Conservation (phyloP, 805 yeast genomes). For the Wilhelminamyces savonicus region DNA sequence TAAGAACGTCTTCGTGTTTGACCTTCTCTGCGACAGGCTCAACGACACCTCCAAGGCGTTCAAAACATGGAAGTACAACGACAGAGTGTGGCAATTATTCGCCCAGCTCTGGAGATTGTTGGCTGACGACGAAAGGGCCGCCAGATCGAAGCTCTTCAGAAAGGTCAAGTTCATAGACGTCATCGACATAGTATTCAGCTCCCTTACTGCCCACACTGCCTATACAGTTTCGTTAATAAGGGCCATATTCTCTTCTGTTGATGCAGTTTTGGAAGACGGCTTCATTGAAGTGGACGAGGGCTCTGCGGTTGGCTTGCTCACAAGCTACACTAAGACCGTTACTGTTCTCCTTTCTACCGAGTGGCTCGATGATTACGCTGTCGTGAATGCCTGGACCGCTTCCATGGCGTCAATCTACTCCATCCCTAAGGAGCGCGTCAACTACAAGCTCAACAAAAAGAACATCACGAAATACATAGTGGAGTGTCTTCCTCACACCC, state of each 20-base stretch:
- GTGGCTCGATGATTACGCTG: not conserved
- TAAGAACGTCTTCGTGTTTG: slow-evolving; percentile 47
- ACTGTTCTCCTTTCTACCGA: slow-evolving; percentile 1
- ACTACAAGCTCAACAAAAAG: slow-evolving; percentile 24
- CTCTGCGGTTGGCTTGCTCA: slow-evolving; percentile 19
- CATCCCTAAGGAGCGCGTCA: slow-evolving; percentile 15
- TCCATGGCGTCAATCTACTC: slow-evolving; percentile 16
- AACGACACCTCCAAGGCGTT: slow-evolving; percentile 39
- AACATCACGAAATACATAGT: slow-evolving; percentile 17
- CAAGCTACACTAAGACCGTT: slow-evolving; percentile 9
- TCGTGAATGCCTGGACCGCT: slow-evolving; percentile 16
- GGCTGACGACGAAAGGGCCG: slow-evolving; percentile 11
- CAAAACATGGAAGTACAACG: slow-evolving; percentile 35
- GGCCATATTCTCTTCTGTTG: slow-evolving; percentile 28
- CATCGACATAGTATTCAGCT: slow-evolving; percentile 8
- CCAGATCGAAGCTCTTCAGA: slow-evolving; percentile 37
- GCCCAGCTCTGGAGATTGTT: slow-evolving; percentile 30
- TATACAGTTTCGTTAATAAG: no score
- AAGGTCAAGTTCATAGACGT: slow-evolving; percentile 19
- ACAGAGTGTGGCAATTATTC: slow-evolving; percentile 47
- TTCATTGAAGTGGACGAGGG: slow-evolving; percentile 29
- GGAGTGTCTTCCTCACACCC: slow-evolving; percentile 20
- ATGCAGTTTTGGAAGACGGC: slow-evolving; percentile 20
- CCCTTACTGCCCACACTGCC: no score
- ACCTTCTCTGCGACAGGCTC: slow-evolving; percentile 54